Evolutionary conservation across 2,329 filamentous ascomycete species (phyloP).

Genomic region (Fusarium sp.): DNA sequence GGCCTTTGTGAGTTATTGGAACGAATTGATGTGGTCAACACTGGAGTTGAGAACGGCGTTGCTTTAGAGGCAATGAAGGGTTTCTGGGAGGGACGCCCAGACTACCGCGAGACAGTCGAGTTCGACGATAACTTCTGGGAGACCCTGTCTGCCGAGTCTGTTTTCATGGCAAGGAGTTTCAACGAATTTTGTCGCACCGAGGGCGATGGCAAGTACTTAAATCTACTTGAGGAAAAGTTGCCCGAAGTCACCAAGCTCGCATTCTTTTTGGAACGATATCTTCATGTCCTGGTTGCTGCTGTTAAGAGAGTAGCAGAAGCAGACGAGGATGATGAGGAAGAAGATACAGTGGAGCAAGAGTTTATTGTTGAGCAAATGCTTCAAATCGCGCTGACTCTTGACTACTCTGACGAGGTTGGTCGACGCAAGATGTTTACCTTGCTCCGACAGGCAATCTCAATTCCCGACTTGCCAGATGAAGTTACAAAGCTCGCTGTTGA

Average conservation of each 20-base stretch:
- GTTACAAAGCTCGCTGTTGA: constrained; percentile 89
- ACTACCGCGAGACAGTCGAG: constrained; percentile 78
- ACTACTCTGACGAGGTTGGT: constrained; percentile 98
- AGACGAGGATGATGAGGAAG: constrained; percentile 73
- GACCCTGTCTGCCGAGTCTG: constrained; percentile 83
- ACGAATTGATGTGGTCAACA: constrained; percentile 92
- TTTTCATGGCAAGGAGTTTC: constrained; percentile 91
- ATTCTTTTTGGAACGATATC: constrained; percentile 85
- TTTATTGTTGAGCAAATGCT: constrained; percentile 97
- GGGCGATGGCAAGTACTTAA: constrained; percentile 78
- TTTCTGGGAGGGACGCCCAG: constrained; percentile 93
- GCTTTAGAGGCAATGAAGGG: constrained; percentile 94
- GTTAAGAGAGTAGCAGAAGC: constrained; percentile 67
- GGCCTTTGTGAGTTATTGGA: constrained; percentile 91
- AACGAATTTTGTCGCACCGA: constrained; percentile 90
- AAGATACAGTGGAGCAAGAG: constrained; percentile 89
- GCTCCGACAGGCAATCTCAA: constrained; percentile 85
- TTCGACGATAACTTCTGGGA: constrained; percentile 85
- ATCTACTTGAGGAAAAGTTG: constrained; percentile 88
- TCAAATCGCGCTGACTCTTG: constrained; percentile 89
- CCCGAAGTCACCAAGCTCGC: constrained; percentile 94
- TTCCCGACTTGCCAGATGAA: constrained; percentile 90
- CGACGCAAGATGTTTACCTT: constrained; percentile 95
- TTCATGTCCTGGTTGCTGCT: constrained; percentile 74
- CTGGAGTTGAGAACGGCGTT: constrained; percentile 88